These are phyloP conservation scores for Cordyceps fumosorosea DNA, from an alignment of 2,329 filamentous ascomycete species.

Conservation along the genomic window DNA sequence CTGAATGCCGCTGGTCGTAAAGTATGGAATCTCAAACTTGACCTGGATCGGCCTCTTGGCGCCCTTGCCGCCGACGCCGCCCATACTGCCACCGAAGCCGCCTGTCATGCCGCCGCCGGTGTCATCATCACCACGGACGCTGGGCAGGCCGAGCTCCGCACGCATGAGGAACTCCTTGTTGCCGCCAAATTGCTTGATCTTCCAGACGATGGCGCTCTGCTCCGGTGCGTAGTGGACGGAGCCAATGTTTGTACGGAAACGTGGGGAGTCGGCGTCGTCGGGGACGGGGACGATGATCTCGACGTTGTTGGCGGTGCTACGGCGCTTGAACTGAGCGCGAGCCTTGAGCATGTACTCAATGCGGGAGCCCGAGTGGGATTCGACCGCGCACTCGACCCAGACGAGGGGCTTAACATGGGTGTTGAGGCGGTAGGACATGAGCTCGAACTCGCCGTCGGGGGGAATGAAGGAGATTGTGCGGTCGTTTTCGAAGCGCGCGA, in stretches of 20 bases:
- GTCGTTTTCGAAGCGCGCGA: constrained; percentile 97
- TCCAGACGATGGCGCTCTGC: constrained; percentile 97
- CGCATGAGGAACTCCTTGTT: constrained; percentile 98
- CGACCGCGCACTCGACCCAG: constrained; percentile 97
- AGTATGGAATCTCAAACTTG: constrained; percentile 99
- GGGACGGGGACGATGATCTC: constrained; percentile 96
- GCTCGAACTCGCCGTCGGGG: constrained; percentile 95
- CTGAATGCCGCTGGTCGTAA: constrained; percentile 98
- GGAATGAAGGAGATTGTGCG: constrained; percentile 98
- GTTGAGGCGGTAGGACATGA: constrained; percentile 98
- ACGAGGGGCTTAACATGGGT: constrained; percentile 98
- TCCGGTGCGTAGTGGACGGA: constrained; percentile 96
- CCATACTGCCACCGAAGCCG: constrained; percentile 95
- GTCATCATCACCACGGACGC: constrained; percentile 91
- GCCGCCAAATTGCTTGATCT: constrained; percentile 99
- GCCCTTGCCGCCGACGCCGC: constrained; percentile 78
- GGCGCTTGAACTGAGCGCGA: constrained; percentile 93
- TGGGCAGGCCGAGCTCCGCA: constrained; percentile 88
- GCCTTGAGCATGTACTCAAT: constrained; percentile 99
- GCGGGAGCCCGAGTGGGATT: constrained; percentile 87
- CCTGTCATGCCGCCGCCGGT: constrained; percentile 96
- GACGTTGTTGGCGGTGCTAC: constrained; percentile 97
- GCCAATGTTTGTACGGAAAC: constrained; percentile 96
- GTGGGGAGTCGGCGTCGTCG: constrained; percentile 90
- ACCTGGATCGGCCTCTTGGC: constrained; percentile 93